A percentile compares a stretch with the other conserved stretches of the same genome.
phyloP scores from a whole-genome alignment of 1,284 basidiomycete species.

The Dichomitus squalens region DNA sequence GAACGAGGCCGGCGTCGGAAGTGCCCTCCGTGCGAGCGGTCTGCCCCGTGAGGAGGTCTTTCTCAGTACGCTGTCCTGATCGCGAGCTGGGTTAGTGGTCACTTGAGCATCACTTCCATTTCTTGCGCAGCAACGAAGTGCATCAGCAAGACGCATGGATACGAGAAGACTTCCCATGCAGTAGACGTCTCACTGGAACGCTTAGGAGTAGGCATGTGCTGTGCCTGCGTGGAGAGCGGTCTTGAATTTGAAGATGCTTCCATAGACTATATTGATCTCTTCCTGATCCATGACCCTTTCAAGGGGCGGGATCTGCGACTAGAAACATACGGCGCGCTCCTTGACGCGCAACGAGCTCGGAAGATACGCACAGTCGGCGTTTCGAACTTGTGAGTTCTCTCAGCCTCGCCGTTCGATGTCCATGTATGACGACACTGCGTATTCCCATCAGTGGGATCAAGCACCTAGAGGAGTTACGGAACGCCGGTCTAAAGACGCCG shows the following conservation, averaged over 20 bases:
- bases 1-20: conserved; percentile 72
- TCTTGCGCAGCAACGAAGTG: conserved; percentile 27
- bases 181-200: conserved; percentile 29
- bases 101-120: not conserved
- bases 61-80: conserved; percentile 54
- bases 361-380: conserved; percentile 62
- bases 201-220: conserved; percentile 26
- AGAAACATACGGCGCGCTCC: conserved; percentile 48
- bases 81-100: not conserved
- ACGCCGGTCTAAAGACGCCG: conserved; percentile 63
- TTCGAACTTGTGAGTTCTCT: conserved; percentile 56
- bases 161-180: conserved; percentile 28
- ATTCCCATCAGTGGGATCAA: conserved; percentile 56
- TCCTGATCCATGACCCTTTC: conserved; percentile 59
- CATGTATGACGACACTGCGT: not conserved
- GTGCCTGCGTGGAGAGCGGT: too few relatives aligned
- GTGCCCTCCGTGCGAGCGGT: conserved; percentile 56
- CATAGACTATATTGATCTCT: conserved; percentile 58
- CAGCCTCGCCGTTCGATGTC: not conserved
- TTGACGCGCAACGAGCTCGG: conserved; percentile 49
- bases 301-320: conserved; percentile 46
- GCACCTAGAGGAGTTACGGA: conserved; percentile 77
- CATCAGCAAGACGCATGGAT: conserved; percentile 31
- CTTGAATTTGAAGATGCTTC: not conserved
- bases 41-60: conserved; percentile 63